Conservation (phyloP, 192 early-diverging fungal genomes). For the Backusella circina region DNA sequence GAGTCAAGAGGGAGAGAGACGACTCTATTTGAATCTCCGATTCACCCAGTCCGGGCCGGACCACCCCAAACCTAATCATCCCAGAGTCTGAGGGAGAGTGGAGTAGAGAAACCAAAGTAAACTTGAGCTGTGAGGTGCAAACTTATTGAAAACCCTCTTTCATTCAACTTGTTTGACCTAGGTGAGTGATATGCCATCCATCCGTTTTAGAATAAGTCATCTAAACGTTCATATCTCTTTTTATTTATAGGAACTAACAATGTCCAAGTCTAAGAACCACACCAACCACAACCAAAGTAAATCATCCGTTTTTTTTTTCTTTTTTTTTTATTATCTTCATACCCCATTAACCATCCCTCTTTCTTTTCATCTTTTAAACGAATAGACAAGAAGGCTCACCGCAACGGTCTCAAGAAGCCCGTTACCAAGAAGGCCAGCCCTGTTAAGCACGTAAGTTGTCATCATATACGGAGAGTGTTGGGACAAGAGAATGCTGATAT, state of each 20-base stretch:
- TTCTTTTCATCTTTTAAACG: neutral
- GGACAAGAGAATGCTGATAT: too few species aligned
- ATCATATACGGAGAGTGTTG: too few species aligned
- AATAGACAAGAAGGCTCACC: slow-evolving; percentile 93
- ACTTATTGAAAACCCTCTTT: neutral
- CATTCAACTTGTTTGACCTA: slow-evolving; percentile 2
- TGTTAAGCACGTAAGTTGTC: slow-evolving; percentile 78
- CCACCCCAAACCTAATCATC: neutral
- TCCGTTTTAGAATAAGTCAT: neutral
- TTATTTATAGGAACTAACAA: slow-evolving; percentile 38
- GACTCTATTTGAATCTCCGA: neutral
- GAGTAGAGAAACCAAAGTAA: neutral
- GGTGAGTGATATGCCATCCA: neutral
- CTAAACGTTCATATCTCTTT: slow-evolving; percentile 2
- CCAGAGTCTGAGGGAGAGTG: neutral
- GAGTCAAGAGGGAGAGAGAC: too few species aligned
- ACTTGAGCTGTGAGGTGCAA: neutral
- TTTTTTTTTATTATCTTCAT: neutral
- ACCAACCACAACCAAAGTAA: slow-evolving; percentile 99
- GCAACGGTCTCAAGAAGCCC: slow-evolving; percentile 99
- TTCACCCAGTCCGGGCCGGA: neutral
- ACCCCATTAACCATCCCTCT: slow-evolving; percentile 1
- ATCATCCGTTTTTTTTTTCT: neutral
- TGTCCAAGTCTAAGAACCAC: slow-evolving; percentile 98
- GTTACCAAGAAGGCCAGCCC: slow-evolving; percentile 85